phyloP scores from a whole-genome alignment of 768 basidiomycete species.

The Asterophora parasitica region DNA sequence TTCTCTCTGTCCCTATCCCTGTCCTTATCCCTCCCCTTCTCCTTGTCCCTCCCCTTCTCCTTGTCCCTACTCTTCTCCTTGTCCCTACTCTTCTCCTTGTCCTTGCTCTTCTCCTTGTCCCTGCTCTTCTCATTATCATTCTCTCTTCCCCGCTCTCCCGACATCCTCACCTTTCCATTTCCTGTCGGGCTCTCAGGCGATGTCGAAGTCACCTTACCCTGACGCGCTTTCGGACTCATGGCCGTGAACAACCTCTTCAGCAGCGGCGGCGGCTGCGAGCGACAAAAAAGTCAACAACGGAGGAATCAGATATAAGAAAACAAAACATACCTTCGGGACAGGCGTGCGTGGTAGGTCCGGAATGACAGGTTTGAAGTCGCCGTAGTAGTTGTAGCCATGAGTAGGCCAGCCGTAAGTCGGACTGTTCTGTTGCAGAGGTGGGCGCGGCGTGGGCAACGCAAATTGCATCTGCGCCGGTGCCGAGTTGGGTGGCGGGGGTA shows the following conservation, averaged over 20 bases:
- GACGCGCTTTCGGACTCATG: background rate
- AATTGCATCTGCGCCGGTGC: slow-evolving; percentile 5
- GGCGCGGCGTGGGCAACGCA: background rate
- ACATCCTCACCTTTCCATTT: too few species aligned
- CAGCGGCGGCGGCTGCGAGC: background rate
- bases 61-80: background rate
- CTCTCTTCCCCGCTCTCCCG: too few species aligned
- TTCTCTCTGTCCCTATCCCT: background rate
- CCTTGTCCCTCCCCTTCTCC: background rate
- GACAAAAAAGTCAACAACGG: background rate
- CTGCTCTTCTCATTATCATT: too few species aligned
- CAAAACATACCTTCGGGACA: background rate
- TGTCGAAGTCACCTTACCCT: too few species aligned
- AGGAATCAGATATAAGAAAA: background rate
- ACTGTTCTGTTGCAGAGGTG: too few species aligned
- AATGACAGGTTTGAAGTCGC: background rate
- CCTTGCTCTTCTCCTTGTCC: background rate
- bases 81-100: background rate
- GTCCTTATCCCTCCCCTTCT: background rate
- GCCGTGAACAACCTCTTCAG: background rate
- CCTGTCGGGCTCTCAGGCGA: too few species aligned
- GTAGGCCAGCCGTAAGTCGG: too few species aligned
- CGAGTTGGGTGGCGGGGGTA: slow-evolving; percentile 4
- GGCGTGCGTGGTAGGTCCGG: background rate
- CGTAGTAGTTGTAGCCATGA: background rate